These are phyloP conservation scores for Chytriomyces confervae DNA, from an alignment of 192 early-diverging fungal genomes.

Conservation along the genomic window DNA sequence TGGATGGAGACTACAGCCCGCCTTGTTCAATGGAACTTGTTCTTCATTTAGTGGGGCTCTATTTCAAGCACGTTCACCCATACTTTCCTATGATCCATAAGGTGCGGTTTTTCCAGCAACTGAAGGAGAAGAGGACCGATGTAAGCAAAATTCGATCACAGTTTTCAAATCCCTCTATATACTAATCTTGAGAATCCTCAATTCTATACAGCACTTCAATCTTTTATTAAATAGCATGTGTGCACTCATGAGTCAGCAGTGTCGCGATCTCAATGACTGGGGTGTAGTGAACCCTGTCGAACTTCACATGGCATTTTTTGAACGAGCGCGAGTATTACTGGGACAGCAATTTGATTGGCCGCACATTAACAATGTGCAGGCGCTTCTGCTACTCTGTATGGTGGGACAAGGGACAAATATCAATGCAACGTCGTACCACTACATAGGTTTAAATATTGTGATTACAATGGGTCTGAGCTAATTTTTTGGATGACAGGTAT, in stretches of 20 bases:
- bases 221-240: slow-evolving; percentile 58
- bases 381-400: slow-evolving; percentile 46
- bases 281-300: slow-evolving; percentile 44
- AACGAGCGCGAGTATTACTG: slow-evolving; percentile 47
- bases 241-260: slow-evolving; percentile 54
- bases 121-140: slow-evolving; percentile 52
- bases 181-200: not conserved
- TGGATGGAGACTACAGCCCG: slow-evolving; percentile 45
- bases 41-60: slow-evolving; percentile 51
- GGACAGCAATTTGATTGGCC: slow-evolving; percentile 59
- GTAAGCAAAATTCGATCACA: slow-evolving; percentile 8
- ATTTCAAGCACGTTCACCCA: slow-evolving; percentile 58
- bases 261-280: slow-evolving; percentile 41
- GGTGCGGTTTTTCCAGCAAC: slow-evolving; percentile 45
- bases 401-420: slow-evolving; percentile 55
- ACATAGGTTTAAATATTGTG: slow-evolving; percentile 41
- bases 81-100: slow-evolving; percentile 58
- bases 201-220: slow-evolving; percentile 43
- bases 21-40: slow-evolving; percentile 53
- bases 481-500: slow-evolving; percentile 41
- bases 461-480: not conserved
- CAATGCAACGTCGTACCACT: slow-evolving; percentile 53
- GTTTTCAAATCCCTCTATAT: not conserved
- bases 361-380: slow-evolving; percentile 58
- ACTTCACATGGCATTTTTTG: slow-evolving; percentile 53